Evolutionary conservation across 176 grass and related monocot genomes (phyloP).

Genomic region (Aechmea fasciata): DNA sequence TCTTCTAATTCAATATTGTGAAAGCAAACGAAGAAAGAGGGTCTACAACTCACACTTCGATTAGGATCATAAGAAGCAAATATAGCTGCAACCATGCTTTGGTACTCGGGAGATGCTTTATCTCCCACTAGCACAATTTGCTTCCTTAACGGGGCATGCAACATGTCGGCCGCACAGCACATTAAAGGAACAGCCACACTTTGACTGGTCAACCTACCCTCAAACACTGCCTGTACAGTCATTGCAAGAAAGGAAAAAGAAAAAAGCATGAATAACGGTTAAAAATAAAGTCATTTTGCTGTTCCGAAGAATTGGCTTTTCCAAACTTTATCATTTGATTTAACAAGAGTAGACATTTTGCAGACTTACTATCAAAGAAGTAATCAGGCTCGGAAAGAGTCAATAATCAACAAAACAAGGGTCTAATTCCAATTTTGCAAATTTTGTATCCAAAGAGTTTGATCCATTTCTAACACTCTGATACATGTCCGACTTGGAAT

Average conservation of each 20-base stretch:
- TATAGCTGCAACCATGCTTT: slow-evolving; percentile 38
- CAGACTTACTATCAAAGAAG: no score
- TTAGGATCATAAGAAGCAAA: slow-evolving; percentile 78
- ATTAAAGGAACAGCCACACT: slow-evolving; percentile 84
- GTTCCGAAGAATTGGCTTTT: neutral
- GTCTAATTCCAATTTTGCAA: no score
- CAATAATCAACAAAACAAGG: no score
- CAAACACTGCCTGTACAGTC: slow-evolving; percentile 57
- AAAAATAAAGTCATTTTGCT: neutral
- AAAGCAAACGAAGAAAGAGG: neutral
- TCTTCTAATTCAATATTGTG: neutral
- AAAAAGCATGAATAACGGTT: neutral
- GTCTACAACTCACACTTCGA: slow-evolving; percentile 50
- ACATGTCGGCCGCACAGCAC: slow-evolving; percentile 85
- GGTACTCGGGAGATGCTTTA: slow-evolving; percentile 46
- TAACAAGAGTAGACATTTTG: neutral
- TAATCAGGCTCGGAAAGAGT: no score
- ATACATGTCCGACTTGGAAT: no score
- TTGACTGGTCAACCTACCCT: slow-evolving; percentile 55
- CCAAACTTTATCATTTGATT: neutral
- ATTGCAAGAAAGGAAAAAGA: neutral
- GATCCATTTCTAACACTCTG: no score
- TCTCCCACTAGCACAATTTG: slow-evolving; percentile 70
- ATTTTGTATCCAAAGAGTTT: no score
- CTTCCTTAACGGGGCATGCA: slow-evolving; percentile 55